These are phyloP conservation scores for Scleromitrula shiraiana DNA, from an alignment of 2,329 filamentous ascomycete genomes.

Conservation along the genomic window DNA sequence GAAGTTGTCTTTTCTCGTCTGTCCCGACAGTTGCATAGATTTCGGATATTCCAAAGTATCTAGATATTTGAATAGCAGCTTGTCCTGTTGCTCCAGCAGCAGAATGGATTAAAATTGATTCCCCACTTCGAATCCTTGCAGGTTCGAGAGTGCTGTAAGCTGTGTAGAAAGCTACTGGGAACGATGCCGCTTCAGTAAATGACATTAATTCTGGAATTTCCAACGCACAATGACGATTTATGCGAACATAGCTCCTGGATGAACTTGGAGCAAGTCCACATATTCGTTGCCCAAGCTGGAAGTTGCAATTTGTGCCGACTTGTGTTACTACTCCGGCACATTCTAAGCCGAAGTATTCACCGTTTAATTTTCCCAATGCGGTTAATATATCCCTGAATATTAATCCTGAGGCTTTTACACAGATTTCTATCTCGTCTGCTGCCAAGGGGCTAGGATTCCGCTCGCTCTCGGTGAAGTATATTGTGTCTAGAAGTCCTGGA, in stretches of 20 bases:
- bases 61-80: conserved; percentile 24
- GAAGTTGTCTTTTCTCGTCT: neutral
- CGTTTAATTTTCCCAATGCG: conserved; percentile 29
- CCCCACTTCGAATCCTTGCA: conserved; percentile 10
- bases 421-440: conserved; percentile 21
- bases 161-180: conserved; percentile 16
- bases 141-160: conserved; percentile 13
- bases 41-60: neutral
- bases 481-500: conserved; percentile 20
- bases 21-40: conserved; percentile 3
- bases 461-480: conserved; percentile 22
- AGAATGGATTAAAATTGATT: conserved; percentile 28
- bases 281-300: conserved; percentile 29
- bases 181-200: conserved; percentile 17
- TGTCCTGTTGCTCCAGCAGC: conserved; percentile 28
- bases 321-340: conserved; percentile 29
- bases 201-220: conserved; percentile 12
- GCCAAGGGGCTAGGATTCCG: conserved; percentile 3
- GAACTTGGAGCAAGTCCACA: neutral
- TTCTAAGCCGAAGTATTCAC: conserved; percentile 28
- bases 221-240: neutral
- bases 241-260: neutral
- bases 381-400: conserved; percentile 27
- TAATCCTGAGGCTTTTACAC: conserved; percentile 26
- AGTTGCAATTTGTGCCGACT: conserved; percentile 24